Conservation (phyloP, 2,329 filamentous ascomycete species). For the Fusarium robinianum region DNA sequence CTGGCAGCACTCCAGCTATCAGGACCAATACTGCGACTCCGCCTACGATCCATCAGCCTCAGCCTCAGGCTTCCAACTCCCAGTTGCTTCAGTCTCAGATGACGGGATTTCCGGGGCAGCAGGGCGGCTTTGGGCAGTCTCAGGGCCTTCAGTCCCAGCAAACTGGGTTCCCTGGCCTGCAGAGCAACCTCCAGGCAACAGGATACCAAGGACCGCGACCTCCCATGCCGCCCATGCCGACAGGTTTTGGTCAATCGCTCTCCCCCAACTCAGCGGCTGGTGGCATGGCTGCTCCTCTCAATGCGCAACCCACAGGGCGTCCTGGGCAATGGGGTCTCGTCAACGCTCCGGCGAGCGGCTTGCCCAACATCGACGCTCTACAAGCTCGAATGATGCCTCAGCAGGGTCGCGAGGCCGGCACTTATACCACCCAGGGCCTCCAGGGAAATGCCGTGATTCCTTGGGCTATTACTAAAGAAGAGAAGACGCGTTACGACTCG, state of each 20-base stretch:
- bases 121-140: slow-evolving; percentile 61
- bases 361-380: slow-evolving; percentile 92
- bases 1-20: slow-evolving; percentile 63
- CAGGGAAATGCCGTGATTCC: slow-evolving; percentile 94
- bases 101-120: slow-evolving; percentile 67
- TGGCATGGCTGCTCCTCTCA: slow-evolving; percentile 71
- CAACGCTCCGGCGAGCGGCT: slow-evolving; percentile 83
- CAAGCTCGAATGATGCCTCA: slow-evolving; percentile 98
- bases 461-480: slow-evolving; percentile 98
- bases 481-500: slow-evolving; percentile 95
- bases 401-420: slow-evolving; percentile 80
- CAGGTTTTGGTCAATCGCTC: slow-evolving; percentile 59
- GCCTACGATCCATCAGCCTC: slow-evolving; percentile 67
- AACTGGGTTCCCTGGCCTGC: slow-evolving; percentile 70
- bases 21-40: slow-evolving; percentile 54
- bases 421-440: slow-evolving; percentile 82
- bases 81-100: slow-evolving; percentile 68
- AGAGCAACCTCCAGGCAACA: slow-evolving; percentile 70
- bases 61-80: slow-evolving; percentile 74
- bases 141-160: slow-evolving; percentile 68
- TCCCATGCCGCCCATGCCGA: slow-evolving; percentile 81
- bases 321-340: slow-evolving; percentile 99
- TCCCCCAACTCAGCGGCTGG: slow-evolving; percentile 58
- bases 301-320: slow-evolving; percentile 89
- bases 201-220: slow-evolving; percentile 86